phyloP scores from a whole-genome alignment of 768 basidiomycete species.

The Terana coerulea region DNA sequence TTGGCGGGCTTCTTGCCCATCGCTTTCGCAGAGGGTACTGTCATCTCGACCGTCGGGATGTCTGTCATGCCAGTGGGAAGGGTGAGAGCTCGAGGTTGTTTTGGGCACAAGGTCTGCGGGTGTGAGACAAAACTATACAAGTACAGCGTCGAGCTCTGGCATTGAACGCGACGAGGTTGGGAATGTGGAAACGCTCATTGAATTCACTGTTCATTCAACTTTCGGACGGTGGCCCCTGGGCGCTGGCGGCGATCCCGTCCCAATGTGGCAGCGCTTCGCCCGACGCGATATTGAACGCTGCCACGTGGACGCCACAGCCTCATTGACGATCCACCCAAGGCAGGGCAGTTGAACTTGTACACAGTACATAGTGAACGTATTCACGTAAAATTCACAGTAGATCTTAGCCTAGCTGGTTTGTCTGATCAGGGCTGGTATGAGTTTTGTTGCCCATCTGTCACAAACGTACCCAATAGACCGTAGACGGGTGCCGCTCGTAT shows the following conservation, averaged over 20 bases:
- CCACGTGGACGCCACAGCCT: too few relatives aligned
- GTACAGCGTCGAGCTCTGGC: not conserved
- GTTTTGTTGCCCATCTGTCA: too few relatives aligned
- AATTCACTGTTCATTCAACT: constrained; percentile 2
- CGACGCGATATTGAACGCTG: too few relatives aligned
- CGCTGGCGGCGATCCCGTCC: constrained; percentile 1
- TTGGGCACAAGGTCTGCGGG: not conserved
- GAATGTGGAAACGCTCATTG: too few relatives aligned
- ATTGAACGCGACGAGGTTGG: not conserved
- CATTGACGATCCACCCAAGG: too few relatives aligned
- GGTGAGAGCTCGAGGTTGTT: not conserved
- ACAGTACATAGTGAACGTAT: too few relatives aligned
- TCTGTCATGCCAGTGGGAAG: not conserved
- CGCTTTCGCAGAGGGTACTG: constrained; percentile 4
- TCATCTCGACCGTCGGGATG: not conserved
- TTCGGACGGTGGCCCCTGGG: not conserved
- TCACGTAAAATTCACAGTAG: too few relatives aligned
- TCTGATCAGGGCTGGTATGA: too few relatives aligned
- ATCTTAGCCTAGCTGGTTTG: too few relatives aligned
- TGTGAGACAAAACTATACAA: not conserved
- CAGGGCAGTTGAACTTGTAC: too few relatives aligned
- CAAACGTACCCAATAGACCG: too few relatives aligned
- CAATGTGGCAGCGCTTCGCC: not conserved
- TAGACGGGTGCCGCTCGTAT: too few relatives aligned
- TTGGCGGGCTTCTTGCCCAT: constrained; percentile 2